Percentiles rank a stretch among this genome's conserved stretches.
Conservation (phyloP, 2,329 filamentous ascomycete genomes). For the Hypoxylon sp. region DNA sequence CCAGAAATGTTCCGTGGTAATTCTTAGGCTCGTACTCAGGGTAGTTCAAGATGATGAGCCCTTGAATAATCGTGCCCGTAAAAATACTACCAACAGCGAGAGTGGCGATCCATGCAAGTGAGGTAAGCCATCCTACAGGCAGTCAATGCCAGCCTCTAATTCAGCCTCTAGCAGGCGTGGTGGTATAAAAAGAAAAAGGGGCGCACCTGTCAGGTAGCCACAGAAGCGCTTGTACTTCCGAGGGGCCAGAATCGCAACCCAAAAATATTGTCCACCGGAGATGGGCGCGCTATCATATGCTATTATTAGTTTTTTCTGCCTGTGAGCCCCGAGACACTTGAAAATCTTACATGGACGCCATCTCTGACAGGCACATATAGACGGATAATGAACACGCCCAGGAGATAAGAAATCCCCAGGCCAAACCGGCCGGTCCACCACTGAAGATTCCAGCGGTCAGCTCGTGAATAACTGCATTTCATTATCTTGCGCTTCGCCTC, state of each 20-base stretch:
- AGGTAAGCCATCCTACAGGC: conserved; percentile 36
- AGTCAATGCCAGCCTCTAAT: conserved; percentile 7
- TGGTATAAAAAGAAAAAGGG: no score
- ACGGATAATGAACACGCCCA: conserved; percentile 34
- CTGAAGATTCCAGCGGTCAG: conserved; percentile 15
- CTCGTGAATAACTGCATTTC: background rate
- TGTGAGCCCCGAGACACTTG: background rate
- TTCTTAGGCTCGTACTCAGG: conserved; percentile 25
- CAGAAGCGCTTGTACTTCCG: conserved; percentile 30
- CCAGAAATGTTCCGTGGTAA: conserved; percentile 27
- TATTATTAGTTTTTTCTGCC: conserved; percentile 4
- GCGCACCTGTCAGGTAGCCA: conserved; percentile 35
- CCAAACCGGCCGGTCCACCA: conserved; percentile 32
- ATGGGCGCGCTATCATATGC: conserved; percentile 27
- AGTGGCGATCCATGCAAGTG: conserved; percentile 32
- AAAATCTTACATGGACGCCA: conserved; percentile 33
- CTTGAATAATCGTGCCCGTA: conserved; percentile 34
- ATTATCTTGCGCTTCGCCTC: background rate
- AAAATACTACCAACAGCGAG: conserved; percentile 24
- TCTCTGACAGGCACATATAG: conserved; percentile 32
- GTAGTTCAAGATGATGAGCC: conserved; percentile 33
- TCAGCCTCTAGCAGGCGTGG: background rate
- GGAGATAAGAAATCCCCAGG: conserved; percentile 33
- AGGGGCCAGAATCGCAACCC: conserved; percentile 33
- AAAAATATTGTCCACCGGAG: conserved; percentile 33